phyloP scores from a whole-genome alignment of 805 yeast genomes.

The Monosporozyma siamensis region DNA sequence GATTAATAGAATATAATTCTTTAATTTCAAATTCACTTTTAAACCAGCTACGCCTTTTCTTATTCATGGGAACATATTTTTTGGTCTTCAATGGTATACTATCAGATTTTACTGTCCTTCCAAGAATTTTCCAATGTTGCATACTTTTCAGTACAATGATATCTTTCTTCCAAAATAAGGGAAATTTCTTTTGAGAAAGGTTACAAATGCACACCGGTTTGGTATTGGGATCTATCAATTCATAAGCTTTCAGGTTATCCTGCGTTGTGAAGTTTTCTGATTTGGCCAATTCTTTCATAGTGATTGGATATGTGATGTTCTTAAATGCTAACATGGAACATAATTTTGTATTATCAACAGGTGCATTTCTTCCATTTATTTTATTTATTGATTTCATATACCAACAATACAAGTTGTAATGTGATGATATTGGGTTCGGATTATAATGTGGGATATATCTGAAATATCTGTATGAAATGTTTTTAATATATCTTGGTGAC shows the following conservation, averaged over 20 bases:
- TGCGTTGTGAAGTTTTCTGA: conserved; percentile 15
- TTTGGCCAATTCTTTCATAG: conserved; percentile 8
- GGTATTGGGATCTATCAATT: conserved; percentile 6
- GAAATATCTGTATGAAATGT: conserved; percentile 15
- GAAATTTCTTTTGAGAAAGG: conserved; percentile 1
- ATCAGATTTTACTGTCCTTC: conserved; percentile 12
- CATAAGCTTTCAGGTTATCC: conserved; percentile 9
- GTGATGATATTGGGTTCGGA: conserved; percentile 4
- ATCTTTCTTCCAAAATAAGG: conserved; percentile 13
- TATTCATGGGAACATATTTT: conserved; percentile 6
- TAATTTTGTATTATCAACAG: conserved; percentile 7
- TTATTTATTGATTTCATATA: conserved; percentile 4
- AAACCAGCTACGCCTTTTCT: conserved; percentile 4
- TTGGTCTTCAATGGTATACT: conserved; percentile 10
- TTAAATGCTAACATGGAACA: conserved; percentile 6
- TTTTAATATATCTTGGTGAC: conserved; percentile 18
- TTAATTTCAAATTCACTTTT: conserved; percentile 9
- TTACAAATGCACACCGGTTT: conserved; percentile 2
- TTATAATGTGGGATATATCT: conserved; percentile 4
- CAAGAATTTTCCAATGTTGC: conserved; percentile 23
- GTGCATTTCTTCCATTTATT: neutral
- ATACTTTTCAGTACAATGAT: conserved; percentile 14
- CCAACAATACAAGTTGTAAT: conserved; percentile 7
- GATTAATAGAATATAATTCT: conserved; percentile 17
- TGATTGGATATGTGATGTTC: conserved; percentile 12